Base-by-base conservation (phyloP, 2,329 filamentous ascomycete genomes). In the Diaporthe amygdali region DNA sequence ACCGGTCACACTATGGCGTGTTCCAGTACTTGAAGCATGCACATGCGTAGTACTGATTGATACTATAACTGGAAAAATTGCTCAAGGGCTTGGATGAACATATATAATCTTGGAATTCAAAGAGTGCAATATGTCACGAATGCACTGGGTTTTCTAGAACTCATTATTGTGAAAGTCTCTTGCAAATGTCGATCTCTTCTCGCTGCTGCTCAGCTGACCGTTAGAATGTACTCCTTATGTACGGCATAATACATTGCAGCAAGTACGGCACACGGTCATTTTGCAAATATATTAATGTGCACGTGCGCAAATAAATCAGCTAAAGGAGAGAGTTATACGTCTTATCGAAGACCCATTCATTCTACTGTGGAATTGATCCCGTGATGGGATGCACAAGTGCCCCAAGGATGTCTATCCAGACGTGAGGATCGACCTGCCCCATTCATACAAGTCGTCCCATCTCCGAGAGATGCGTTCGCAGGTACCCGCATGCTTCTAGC, bases 401-500 rank as follows among this genome's bases (percentile, higher is more conserved):
- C 49, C 6, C 20, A 52, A 52, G 49, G 17, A 20, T 52, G 49
- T 27, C 27, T 10, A 22, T 10, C 6, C 8, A 5, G 37, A 25
- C 25, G 41, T 55, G 9, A 10, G 49, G 17, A 30, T 46, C 15
- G 32, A 69, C 49, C 66, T 71, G 55, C 70, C 66, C 20, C 27
- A 61, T 54, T 52, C 17, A 59, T 69, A 20, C 20, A 34, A 47
- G 39, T 32, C 47, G 5, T 66, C 55, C 66, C 66, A 64, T 66
- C 66, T 69, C 6, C 25, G 27, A 41, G 27, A 32, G 14, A 69
- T 51, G 17, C 37, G 34, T 44, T 69, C 37, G 66, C 70, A 71
- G 66, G 56, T 66, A 71, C 70, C 66, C 66, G 66, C 49, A 37
- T 51, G 34, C 44, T 49, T 27, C 27, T 37, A 68, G 22, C 41